Evolutionary conservation across 495 filamentous ascomycete species (phyloP), one percentile per base, ranked within the genome.

Genomic region (Penicillium coffeae): DNA sequence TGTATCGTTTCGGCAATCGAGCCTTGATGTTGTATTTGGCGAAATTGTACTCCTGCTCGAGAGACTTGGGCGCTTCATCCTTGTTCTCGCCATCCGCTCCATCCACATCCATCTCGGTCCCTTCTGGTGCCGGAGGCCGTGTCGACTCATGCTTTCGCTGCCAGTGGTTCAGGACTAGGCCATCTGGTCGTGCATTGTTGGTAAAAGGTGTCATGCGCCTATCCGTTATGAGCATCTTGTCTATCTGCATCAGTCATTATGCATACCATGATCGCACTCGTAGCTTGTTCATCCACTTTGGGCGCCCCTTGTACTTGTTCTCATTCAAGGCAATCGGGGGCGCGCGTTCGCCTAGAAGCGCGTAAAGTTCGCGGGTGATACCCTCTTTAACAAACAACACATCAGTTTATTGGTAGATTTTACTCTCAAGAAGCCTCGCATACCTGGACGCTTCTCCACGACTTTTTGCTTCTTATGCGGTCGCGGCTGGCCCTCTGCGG

Each of bases 21-120:
- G 88, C 79, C 36, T 84, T 75, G 41, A 94, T 79, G 60, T 96
- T 93, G 73, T 84, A 98, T 58, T 93, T 95, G 71, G 82, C 55
- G 70, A 84, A 78, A 64, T 81, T 44, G 51, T 80, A 74, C 50
- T 72, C 66, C 38, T 65, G 59, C 38, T 70, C 64, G 9, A 48
- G 38, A 1, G 54, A 35, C 19, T 66, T 57, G 0, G 57, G 46
- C 4, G 47, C 36, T 64, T 72, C 55, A 65, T 79, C 62, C 25
- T 48, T 58, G 3, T 45, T 52, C 21, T 63, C 66, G 38, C 76
- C 72, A 20, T 22, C 14, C 6, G 20, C 14, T 22, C 65, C 66
- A 38, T 77, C 71, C 21, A 58, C 56, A 9, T 72, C 72, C 62
- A 74, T 69, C 45, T 73, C 69, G 2, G 70, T 59, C 14, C 52